A percentile compares a stretch with the other conserved stretches of the same genome.
phyloP scores from a whole-genome alignment of 2,329 filamentous ascomycete genomes.

The Diaporthe vaccinii region DNA sequence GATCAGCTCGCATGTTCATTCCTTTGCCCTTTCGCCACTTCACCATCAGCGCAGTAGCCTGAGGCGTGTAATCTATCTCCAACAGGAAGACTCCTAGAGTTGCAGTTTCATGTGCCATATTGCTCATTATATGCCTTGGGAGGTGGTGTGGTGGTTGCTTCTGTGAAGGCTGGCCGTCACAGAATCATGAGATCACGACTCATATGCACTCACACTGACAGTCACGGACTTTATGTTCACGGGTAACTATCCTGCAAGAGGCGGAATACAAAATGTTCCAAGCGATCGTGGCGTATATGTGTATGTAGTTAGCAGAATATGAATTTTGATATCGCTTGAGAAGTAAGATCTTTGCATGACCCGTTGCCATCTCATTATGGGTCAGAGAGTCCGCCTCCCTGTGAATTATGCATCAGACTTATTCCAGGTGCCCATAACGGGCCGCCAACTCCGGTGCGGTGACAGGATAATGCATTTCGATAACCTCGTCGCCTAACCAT shows the following conservation, averaged over 20 bases:
- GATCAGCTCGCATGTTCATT: too few relatives aligned
- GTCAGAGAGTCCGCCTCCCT: not conserved
- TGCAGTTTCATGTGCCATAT: too few relatives aligned
- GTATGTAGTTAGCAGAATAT: not conserved
- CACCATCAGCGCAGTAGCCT: too few relatives aligned
- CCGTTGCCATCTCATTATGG: not conserved
- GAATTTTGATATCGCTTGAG: not conserved
- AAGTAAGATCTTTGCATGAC: not conserved
- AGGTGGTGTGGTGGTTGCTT: too few relatives aligned
- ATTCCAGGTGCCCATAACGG: not conserved
- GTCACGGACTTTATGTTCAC: too few relatives aligned
- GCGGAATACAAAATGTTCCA: not conserved
- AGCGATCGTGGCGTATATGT: not conserved
- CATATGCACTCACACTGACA: not conserved
- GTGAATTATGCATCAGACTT: not conserved
- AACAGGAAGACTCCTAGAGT: too few relatives aligned
- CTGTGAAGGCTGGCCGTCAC: too few relatives aligned
- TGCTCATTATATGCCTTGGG: too few relatives aligned
- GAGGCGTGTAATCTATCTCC: too few relatives aligned
- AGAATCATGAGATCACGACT: not conserved
- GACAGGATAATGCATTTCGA: not conserved
- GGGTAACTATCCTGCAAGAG: too few relatives aligned
- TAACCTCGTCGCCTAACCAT: not conserved
- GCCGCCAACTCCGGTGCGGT: not conserved
- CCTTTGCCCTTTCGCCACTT: too few relatives aligned